These are phyloP conservation scores for Nelumbo lutea DNA, from an alignment of 164 flowering plant genomes.

Conservation along the genomic window DNA sequence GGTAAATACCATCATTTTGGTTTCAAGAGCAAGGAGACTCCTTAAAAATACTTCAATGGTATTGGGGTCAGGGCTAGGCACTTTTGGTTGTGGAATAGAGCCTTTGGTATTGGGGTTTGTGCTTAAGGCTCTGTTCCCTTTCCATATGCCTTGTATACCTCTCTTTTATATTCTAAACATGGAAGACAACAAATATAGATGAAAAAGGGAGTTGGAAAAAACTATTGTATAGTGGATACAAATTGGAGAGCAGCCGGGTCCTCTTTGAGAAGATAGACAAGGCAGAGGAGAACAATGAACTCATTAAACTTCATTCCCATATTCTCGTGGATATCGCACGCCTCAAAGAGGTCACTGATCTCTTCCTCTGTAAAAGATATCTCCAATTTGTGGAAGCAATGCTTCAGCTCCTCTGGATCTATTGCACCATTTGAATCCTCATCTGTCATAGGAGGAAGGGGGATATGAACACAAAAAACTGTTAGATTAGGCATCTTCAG, in stretches of 20 bases:
- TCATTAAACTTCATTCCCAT: conserved; percentile 86
- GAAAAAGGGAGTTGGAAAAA: background rate
- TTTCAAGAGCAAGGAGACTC: too few species aligned
- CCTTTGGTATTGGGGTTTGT: too few species aligned
- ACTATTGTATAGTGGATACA: conserved; percentile 43
- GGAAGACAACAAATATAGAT: too few species aligned
- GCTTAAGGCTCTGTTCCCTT: too few species aligned
- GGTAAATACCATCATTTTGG: too few species aligned
- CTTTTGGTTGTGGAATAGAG: too few species aligned
- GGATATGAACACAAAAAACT: background rate
- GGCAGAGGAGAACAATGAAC: conserved; percentile 93
- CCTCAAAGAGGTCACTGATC: conserved; percentile 70
- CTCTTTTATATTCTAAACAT: too few species aligned
- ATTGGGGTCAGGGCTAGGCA: too few species aligned
- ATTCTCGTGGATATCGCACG: conserved; percentile 75
- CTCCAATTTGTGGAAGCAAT: conserved; percentile 67
- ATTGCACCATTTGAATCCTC: conserved; percentile 80
- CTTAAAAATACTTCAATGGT: too few species aligned
- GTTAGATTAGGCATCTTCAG: too few species aligned
- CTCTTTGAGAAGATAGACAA: conserved; percentile 85
- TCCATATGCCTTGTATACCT: too few species aligned
- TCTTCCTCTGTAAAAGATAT: conserved; percentile 72
- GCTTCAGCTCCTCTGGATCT: conserved; percentile 76
- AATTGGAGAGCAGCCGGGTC: conserved; percentile 41
- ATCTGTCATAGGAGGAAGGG: conserved; percentile 35